Conservation (phyloP, 768 basidiomycete species). For the Macrolepiota albuminosa region DNA sequence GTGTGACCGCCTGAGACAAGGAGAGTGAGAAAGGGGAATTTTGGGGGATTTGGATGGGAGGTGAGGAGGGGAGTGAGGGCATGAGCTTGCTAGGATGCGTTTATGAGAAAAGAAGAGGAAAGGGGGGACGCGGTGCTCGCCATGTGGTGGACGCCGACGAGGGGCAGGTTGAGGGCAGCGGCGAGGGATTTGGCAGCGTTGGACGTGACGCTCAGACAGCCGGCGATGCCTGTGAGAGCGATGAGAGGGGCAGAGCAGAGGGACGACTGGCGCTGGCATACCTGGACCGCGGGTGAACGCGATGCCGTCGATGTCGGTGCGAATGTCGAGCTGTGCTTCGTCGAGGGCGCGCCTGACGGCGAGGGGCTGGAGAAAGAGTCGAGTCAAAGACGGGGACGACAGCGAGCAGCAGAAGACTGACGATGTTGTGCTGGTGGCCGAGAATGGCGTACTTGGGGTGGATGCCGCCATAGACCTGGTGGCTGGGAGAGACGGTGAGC, state of each 20-base stretch:
- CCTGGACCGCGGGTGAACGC: slow-evolving; percentile 85
- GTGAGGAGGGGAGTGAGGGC: slow-evolving; percentile 80
- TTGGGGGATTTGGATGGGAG: slow-evolving; percentile 37
- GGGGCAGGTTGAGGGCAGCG: slow-evolving; percentile 67
- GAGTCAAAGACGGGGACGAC: background rate
- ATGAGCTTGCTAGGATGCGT: slow-evolving; percentile 74
- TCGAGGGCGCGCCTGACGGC: slow-evolving; percentile 65
- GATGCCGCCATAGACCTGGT: slow-evolving; percentile 65
- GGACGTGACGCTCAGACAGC: slow-evolving; percentile 74
- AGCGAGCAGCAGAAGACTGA: slow-evolving; percentile 16
- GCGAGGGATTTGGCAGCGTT: slow-evolving; percentile 87
- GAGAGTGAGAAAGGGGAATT: slow-evolving; percentile 84
- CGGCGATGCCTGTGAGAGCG: slow-evolving; percentile 52
- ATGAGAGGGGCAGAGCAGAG: background rate
- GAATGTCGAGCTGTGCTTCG: slow-evolving; percentile 52
- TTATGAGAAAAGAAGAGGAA: background rate
- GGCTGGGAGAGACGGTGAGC: slow-evolving; percentile 30
- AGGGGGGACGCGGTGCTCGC: slow-evolving; percentile 32
- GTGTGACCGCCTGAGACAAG: slow-evolving; percentile 96
- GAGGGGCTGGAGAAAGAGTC: slow-evolving; percentile 46
- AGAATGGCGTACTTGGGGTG: slow-evolving; percentile 73
- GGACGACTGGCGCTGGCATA: background rate
- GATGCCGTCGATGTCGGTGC: slow-evolving; percentile 73
- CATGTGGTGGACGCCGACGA: slow-evolving; percentile 96
- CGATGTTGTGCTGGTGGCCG: slow-evolving; percentile 79